A percentile compares a stretch with the other conserved stretches of the same genome.
phyloP scores from a whole-genome alignment of 202 grass and related monocot species.

The Digitaria exilis region DNA sequence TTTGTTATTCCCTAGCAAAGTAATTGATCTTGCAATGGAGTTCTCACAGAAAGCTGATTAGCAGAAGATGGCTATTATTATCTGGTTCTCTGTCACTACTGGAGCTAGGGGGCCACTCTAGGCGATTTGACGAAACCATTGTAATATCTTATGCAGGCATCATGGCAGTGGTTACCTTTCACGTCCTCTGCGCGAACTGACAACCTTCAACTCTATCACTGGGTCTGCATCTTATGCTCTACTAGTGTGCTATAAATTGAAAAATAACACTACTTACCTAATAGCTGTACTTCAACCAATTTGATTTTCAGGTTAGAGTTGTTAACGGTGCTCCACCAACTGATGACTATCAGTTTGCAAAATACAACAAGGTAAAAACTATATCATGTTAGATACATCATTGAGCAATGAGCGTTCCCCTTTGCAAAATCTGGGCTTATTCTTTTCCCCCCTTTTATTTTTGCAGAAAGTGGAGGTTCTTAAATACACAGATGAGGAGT shows the following conservation, averaged over 20 bases:
- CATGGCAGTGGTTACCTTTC: slow-evolving; percentile 96
- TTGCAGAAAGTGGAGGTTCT: slow-evolving; percentile 88
- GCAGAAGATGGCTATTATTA: slow-evolving; percentile 17
- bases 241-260: slow-evolving; percentile 23
- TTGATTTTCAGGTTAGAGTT: slow-evolving; percentile 77
- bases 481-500: slow-evolving; percentile 90
- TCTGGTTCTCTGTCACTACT: background rate
- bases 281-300: background rate
- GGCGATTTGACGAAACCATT: slow-evolving; percentile 13
- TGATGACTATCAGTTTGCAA: slow-evolving; percentile 93
- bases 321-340: slow-evolving; percentile 82
- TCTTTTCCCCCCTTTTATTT: slow-evolving; percentile 31
- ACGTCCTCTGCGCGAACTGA: slow-evolving; percentile 85
- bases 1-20: slow-evolving; percentile 2
- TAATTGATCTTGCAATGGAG: background rate
- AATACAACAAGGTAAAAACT: slow-evolving; percentile 84
- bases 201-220: slow-evolving; percentile 87
- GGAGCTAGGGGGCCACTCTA: background rate
- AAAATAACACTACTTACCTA: slow-evolving; percentile 2
- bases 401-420: slow-evolving; percentile 9
- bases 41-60: background rate
- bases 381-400: slow-evolving; percentile 24
- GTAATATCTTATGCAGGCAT: slow-evolving; percentile 59
- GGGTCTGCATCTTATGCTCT: slow-evolving; percentile 63
- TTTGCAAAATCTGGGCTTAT: slow-evolving; percentile 1